Base-by-base conservation (phyloP, 441 rosid genomes). In the Monsonia emarginata region DNA sequence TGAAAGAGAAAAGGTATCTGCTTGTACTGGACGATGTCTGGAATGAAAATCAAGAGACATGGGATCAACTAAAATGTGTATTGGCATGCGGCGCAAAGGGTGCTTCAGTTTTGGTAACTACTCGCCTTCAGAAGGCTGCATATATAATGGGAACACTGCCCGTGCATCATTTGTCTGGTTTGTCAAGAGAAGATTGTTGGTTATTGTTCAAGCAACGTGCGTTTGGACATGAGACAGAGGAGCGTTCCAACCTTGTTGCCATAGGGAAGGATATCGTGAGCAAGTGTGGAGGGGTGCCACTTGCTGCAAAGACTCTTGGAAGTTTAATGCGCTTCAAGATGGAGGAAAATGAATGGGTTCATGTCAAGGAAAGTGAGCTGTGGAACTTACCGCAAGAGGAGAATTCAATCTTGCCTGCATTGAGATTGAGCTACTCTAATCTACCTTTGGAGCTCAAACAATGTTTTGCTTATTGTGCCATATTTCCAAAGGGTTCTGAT, bases 11-110 rank as follows among this genome's bases (percentile, higher is more conserved):
- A 21, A 66, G 46, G 13, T 69, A 73, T 27, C 27, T 79, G 19
- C 58, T 72, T 11, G 65, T 74, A 19, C 65, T 76, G 24, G 80
- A 74, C 69, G 75, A 79, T 69, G 66, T 71, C 0, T 76, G 75
- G 72, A 64, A 60, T 9, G 69, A 69, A 25, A 68, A 76, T 7
- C 21, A 3, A 1, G 22, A 21, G 24, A 52, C n/a, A 34, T 76
- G 79, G 79, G 5, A 0, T 32, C 5, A n/a, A n/a, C 6, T 71
- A 18, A 52, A 31, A 21, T 9, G 4, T n/a, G 5, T 31, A 0
- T 14, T 32, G 63, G 22, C 0, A 19, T 48, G 27, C 21, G 66
- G 40, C 46, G 66, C 30, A 61, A 25, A 5, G 3, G 70, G 62
- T 16, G 68, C 70, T 16, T 4, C 24, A 0, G 22, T 69, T 10